phyloP scores from a whole-genome alignment of 495 filamentous ascomycete genomes.

The Hypoxylon lienhwacheense region DNA sequence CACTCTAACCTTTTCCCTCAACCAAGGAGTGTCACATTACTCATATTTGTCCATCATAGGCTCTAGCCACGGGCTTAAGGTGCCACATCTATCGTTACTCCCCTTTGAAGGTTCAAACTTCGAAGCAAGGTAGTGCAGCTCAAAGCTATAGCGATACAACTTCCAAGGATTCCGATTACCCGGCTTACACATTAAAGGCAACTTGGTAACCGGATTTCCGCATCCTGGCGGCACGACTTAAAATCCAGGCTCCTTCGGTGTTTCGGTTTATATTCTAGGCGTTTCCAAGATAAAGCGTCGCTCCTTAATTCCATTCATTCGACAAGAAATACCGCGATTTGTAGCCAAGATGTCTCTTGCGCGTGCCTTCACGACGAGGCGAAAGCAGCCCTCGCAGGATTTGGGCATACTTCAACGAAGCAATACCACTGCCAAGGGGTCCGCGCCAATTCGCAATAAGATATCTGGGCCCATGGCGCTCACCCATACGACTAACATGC shows the following conservation, averaged over 20 bases:
- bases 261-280: conserved; percentile 31
- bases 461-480: conserved; percentile 88
- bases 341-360: conserved; percentile 57
- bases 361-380: conserved; percentile 66
- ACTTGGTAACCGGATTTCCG: conserved; percentile 18
- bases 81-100: conserved; percentile 4
- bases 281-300: conserved; percentile 13
- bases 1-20: conserved; percentile 18
- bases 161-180: conserved; percentile 10
- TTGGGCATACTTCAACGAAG: conserved; percentile 44
- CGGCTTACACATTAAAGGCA: conserved; percentile 20
- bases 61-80: conserved; percentile 16
- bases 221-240: conserved; percentile 27
- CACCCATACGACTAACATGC: conserved; percentile 92
- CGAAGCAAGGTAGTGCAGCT: conserved; percentile 11
- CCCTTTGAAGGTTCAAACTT: conserved; percentile 12
- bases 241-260: conserved; percentile 9
- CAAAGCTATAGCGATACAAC: conserved; percentile 17
- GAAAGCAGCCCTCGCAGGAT: conserved; percentile 49
- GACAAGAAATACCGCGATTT: conserved; percentile 1
- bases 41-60: conserved; percentile 17
- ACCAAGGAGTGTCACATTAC: conserved; percentile 29
- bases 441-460: conserved; percentile 55
- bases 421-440: conserved; percentile 47
- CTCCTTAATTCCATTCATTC: conserved; percentile 1